Conservation (phyloP, 495 filamentous ascomycete species). For the Bombardia bombarda region DNA sequence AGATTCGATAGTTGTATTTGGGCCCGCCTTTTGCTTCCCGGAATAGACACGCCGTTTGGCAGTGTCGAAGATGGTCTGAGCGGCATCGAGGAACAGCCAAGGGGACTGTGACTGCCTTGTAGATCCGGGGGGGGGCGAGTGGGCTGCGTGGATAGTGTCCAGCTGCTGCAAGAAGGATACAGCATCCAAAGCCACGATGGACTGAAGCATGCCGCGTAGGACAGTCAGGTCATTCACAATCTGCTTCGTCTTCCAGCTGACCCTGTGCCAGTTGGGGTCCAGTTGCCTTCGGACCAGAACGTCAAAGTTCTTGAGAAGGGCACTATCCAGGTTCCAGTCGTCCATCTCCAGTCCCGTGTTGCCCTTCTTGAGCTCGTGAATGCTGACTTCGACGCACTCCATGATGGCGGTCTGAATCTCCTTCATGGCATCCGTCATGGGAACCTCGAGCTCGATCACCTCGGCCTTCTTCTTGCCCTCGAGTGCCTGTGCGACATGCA, state of each 20-base stretch:
- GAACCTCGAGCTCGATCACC: constrained; percentile 94
- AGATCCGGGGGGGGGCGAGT: constrained; percentile 80
- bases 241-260: constrained; percentile 89
- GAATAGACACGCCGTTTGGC: constrained; percentile 87
- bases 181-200: constrained; percentile 76
- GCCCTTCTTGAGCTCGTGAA: constrained; percentile 81
- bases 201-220: constrained; percentile 80
- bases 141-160: constrained; percentile 86
- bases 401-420: constrained; percentile 90
- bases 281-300: constrained; percentile 80
- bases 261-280: constrained; percentile 94
- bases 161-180: constrained; percentile 90
- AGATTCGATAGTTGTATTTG: constrained; percentile 45
- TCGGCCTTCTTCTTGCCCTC: constrained; percentile 92
- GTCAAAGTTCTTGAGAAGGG: constrained; percentile 88
- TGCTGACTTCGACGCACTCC: constrained; percentile 92
- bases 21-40: constrained; percentile 30
- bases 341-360: constrained; percentile 91
- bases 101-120: constrained; percentile 85
- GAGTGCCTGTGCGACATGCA: constrained; percentile 76
- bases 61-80: constrained; percentile 86
- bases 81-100: constrained; percentile 94
- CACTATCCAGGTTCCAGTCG: constrained; percentile 95
- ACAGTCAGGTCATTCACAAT: constrained; percentile 85
- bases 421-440: constrained; percentile 90